A percentile compares a stretch with the other conserved stretches of the same genome.
Evolutionary conservation across 2,329 filamentous ascomycete species (phyloP).

Genomic region (Trichoderma arundinaceum): DNA sequence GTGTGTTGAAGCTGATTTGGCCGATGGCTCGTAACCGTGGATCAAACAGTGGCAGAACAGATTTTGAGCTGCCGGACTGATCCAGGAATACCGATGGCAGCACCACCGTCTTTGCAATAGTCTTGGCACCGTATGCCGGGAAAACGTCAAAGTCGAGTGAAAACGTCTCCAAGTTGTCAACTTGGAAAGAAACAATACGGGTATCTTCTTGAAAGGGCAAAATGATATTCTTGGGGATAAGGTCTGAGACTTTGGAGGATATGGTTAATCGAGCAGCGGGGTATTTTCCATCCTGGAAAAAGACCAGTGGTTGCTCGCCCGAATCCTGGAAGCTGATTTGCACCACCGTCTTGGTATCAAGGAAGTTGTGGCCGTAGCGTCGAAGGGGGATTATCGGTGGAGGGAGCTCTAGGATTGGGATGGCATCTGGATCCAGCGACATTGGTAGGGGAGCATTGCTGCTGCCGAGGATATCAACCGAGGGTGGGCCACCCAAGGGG

Average conservation of each 20-base stretch:
- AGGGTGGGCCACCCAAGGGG: conserved; percentile 52
- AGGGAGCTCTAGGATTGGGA: conserved; percentile 88
- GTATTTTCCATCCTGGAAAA: conserved; percentile 97
- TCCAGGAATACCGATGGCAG: conserved; percentile 85
- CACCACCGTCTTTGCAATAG: conserved; percentile 94
- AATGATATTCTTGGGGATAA: conserved; percentile 95
- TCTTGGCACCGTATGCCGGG: conserved; percentile 94
- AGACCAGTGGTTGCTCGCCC: conserved; percentile 79
- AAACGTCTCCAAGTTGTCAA: conserved; percentile 91
- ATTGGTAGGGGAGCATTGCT: conserved; percentile 63
- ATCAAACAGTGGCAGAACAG: conserved; percentile 89
- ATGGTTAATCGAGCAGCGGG: conserved; percentile 94
- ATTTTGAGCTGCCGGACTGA: conserved; percentile 74
- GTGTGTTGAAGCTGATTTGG: conserved; percentile 90
- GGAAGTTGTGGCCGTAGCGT: conserved; percentile 96
- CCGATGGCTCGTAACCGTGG: conserved; percentile 90
- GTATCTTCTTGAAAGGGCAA: conserved; percentile 96
- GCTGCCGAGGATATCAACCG: conserved; percentile 52
- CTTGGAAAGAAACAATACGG: conserved; percentile 90
- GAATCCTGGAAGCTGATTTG: conserved; percentile 86
- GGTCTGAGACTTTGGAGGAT: conserved; percentile 92
- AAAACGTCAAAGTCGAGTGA: conserved; percentile 97
- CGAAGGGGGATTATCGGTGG: conserved; percentile 95
- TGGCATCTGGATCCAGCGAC: conserved; percentile 81
- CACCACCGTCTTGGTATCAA: conserved; percentile 96